Base-by-base conservation (phyloP, 306 rosid genomes). In the Gastrolobium bilobum region DNA sequence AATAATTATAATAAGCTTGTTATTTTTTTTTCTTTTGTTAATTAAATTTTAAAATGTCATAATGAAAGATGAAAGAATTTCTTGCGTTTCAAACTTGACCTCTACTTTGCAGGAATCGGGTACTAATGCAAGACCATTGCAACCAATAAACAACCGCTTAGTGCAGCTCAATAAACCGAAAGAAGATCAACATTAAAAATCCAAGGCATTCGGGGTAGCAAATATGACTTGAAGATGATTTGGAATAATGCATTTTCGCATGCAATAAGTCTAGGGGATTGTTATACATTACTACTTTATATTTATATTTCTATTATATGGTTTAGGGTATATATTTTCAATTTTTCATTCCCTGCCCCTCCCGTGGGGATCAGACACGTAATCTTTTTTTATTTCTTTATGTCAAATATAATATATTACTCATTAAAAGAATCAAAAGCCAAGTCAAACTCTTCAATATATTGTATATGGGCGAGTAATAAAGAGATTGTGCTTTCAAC, bases 71-170 rank as follows among this genome's bases (percentile, higher is more conserved):
- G 15, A 63, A 4, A 10, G 15, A 51, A 7, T 13, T 14, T n/a
- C 13, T 42, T 10, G 7, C 10, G 20, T 43, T n/a, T 11, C 29
- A 38, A 65, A 52, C 20, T 68, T 31, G 40, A n/a, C 1, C 6
- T 76, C 9, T 10, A 42, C 1, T 79, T 43, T 82, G 74, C 97
- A 94, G 98, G 91, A 82, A 2, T 86, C 93, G 0, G 33, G 65
- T 0, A 26, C 75, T n/a, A 94, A 94, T 81, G 91, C 97, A 10
- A 90, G 97, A 44, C 97, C 98, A 43, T 4, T 90, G 38, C 94
- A 94, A 48, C 87, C 79, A 40, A 2, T 63, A 68, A 87, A 94
- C 59, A 54, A 75, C 20, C 90, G 97, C 15, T 3, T 33, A 11
- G 87, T 91, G 73, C 78, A 81, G 68, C 47, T 85, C 11, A 78